Conservation (phyloP, 805 yeast genomes). For the Sugiyamaella marilandica region DNA sequence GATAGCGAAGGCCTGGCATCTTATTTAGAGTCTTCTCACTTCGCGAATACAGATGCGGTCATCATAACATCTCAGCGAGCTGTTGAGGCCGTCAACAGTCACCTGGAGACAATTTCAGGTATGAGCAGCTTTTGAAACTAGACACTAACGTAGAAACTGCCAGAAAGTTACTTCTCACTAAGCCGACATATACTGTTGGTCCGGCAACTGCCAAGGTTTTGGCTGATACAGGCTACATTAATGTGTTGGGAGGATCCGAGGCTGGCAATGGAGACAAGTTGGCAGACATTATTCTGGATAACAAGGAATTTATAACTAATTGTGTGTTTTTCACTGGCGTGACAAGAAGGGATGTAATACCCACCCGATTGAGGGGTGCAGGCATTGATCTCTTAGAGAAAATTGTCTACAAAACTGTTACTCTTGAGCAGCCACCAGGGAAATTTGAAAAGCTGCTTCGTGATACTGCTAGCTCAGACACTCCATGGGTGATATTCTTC, state of each 20-base stretch:
- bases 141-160: conserved; percentile 21
- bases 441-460: conserved; percentile 23
- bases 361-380: conserved; percentile 45
- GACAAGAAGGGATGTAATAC: conserved; percentile 75
- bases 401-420: conserved; percentile 64
- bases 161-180: conserved; percentile 12
- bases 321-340: conserved; percentile 78
- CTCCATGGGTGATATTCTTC: conserved; percentile 75
- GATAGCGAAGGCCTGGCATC: conserved; percentile 43
- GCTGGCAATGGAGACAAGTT: conserved; percentile 80
- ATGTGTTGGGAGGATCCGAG: conserved; percentile 63
- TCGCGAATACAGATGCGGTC: conserved; percentile 44
- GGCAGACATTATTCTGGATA: conserved; percentile 52
- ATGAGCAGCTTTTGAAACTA: conserved; percentile 27
- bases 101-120: conserved; percentile 28
- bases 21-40: conserved; percentile 42
- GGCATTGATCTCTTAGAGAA: conserved; percentile 51
- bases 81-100: conserved; percentile 53
- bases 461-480: conserved; percentile 11
- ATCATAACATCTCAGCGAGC: conserved; percentile 90
- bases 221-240: conserved; percentile 54
- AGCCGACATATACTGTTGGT: conserved; percentile 78
- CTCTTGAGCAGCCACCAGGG: conserved; percentile 43
- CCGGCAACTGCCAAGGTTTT: conserved; percentile 74
- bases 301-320: conserved; percentile 16